Evolutionary conservation across 1,139 yeast genomes (phyloP).

Genomic region (Pneumocystis wakefieldiae): DNA sequence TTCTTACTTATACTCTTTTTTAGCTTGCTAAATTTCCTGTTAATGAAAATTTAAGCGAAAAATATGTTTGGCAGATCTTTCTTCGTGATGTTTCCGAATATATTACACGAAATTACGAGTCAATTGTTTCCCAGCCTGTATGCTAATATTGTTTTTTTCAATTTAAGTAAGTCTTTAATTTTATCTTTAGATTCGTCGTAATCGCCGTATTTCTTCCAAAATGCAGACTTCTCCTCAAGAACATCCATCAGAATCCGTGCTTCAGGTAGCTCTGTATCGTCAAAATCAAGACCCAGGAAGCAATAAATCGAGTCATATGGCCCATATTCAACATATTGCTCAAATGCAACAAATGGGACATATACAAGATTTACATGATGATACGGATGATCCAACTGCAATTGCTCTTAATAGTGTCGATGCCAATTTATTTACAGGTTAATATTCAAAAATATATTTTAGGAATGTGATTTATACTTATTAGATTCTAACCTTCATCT

Average conservation of each 20-base stretch:
- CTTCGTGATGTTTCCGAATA: conserved; percentile 63
- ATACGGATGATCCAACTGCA: background rate
- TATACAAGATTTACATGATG: background rate
- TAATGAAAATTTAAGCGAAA: conserved; percentile 30
- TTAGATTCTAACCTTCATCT: background rate
- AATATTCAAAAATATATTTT: background rate
- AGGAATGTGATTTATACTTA: background rate
- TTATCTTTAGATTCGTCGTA: background rate
- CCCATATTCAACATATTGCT: background rate
- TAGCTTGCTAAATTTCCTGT: conserved; percentile 35
- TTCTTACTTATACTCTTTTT: background rate
- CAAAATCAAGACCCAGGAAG: background rate
- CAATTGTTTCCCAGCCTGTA: background rate
- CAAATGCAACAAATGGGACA: background rate
- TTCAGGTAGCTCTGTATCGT: background rate
- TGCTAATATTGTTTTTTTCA: background rate
- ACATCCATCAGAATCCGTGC: background rate
- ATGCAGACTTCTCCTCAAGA: background rate
- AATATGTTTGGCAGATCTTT: conserved; percentile 62
- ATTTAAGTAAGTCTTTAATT: background rate
- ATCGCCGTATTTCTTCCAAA: background rate
- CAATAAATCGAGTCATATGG: background rate
- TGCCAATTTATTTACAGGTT: background rate
- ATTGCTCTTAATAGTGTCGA: background rate
- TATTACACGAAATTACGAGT: conserved; percentile 28